Percentiles rank a stretch among this genome's conserved stretches.
phyloP scores from a whole-genome alignment of 2,329 filamentous ascomycete genomes.

The Phaeosphaeriaceae sp. region DNA sequence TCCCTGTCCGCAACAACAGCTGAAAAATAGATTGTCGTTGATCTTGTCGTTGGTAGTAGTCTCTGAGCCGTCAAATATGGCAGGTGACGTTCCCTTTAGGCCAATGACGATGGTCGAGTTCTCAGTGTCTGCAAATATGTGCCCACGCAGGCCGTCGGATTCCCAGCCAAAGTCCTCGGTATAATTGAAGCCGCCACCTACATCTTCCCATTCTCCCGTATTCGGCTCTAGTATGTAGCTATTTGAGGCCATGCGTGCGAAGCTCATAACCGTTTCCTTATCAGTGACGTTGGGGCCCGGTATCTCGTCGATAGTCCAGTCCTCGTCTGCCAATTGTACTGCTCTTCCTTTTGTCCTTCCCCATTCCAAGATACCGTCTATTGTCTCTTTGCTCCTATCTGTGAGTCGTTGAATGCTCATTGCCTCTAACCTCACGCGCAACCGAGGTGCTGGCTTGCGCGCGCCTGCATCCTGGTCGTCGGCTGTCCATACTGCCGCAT shows the following conservation, averaged over 20 bases:
- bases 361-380: slow-evolving; percentile 79
- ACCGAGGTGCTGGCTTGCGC: slow-evolving; percentile 53
- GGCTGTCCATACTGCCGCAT: slow-evolving; percentile 67
- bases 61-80: slow-evolving; percentile 94
- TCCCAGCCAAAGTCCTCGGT: slow-evolving; percentile 94
- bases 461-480: slow-evolving; percentile 58
- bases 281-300: slow-evolving; percentile 82
- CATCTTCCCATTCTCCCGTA: slow-evolving; percentile 77
- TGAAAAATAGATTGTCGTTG: slow-evolving; percentile 98
- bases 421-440: slow-evolving; percentile 64
- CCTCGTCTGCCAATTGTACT: slow-evolving; percentile 71
- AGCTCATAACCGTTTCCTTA: slow-evolving; percentile 79
- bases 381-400: slow-evolving; percentile 75
- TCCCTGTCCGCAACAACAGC: slow-evolving; percentile 95
- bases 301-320: slow-evolving; percentile 84
- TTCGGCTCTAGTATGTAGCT: slow-evolving; percentile 80
- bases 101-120: slow-evolving; percentile 91
- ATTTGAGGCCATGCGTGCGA: slow-evolving; percentile 88
- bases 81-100: slow-evolving; percentile 85
- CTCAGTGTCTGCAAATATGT: slow-evolving; percentile 85
- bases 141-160: slow-evolving; percentile 83
- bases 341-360: slow-evolving; percentile 72
- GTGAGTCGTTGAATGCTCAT: slow-evolving; percentile 79
- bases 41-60: slow-evolving; percentile 97
- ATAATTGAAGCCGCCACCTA: slow-evolving; percentile 77